Evolutionary conservation across 140 eudicot species (phyloP).

Genomic region (Ambrosia hybrid): DNA sequence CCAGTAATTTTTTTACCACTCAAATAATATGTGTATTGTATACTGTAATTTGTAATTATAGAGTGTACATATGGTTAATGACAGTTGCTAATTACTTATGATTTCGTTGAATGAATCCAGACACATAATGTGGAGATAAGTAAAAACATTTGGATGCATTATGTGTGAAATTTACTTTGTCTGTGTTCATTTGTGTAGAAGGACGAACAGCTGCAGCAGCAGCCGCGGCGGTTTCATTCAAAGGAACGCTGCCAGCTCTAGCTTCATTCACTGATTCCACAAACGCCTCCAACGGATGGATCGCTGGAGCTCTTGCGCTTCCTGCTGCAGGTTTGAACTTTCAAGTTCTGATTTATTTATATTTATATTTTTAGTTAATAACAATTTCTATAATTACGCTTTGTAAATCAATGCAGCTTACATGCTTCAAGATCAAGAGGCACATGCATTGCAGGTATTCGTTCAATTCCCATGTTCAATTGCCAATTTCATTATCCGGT

Average conservation of each 20-base stretch:
- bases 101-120: background rate
- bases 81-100: background rate
- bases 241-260: slow-evolving; percentile 56
- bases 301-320: slow-evolving; percentile 73
- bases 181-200: slow-evolving; percentile 33
- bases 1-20: slow-evolving; percentile 38
- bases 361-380: background rate
- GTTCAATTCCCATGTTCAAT: background rate
- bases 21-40: background rate
- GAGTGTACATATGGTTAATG: background rate
- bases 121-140: background rate
- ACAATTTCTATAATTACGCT: background rate
- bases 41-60: slow-evolving; percentile 1
- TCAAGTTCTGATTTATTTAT: slow-evolving; percentile 7
- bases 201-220: slow-evolving; percentile 72
- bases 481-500: background rate
- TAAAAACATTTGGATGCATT: background rate
- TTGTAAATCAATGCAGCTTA: slow-evolving; percentile 48
- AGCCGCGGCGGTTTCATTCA: slow-evolving; percentile 55
- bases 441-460: slow-evolving; percentile 81
- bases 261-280: slow-evolving; percentile 51
- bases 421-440: slow-evolving; percentile 93
- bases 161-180: background rate
- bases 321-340: slow-evolving; percentile 81
- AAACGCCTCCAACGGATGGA: slow-evolving; percentile 59